phyloP scores from a whole-genome alignment of 306 rosid genomes.

The Quercus ilex region DNA sequence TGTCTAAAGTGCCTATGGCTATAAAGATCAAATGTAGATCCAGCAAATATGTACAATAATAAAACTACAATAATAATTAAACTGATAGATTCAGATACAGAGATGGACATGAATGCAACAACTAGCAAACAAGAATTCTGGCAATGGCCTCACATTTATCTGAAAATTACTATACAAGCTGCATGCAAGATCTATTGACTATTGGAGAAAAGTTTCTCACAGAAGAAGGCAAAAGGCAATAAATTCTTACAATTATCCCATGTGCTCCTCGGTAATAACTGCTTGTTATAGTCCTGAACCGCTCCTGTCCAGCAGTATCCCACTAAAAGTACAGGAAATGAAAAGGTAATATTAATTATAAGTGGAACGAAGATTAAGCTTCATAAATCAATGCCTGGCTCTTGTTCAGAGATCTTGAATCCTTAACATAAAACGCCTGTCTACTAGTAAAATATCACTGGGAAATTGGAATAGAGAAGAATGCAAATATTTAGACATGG shows the following conservation, averaged over 20 bases:
- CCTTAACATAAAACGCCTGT: not conserved
- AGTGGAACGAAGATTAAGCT: not conserved
- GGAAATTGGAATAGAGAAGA: not conserved
- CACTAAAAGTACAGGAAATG: constrained; percentile 49
- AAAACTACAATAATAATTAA: not conserved
- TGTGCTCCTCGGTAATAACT: constrained; percentile 98
- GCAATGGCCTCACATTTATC: not conserved
- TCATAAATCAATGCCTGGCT: not conserved
- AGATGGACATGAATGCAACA: not conserved
- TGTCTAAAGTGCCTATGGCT: too few species aligned
- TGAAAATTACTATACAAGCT: not conserved
- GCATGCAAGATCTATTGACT: not conserved
- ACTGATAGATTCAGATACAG: not conserved
- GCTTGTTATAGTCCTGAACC: constrained; percentile 97
- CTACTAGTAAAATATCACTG: not conserved
- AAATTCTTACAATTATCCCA: constrained; percentile 77
- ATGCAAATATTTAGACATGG: not conserved
- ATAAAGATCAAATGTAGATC: too few species aligned
- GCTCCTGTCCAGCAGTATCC: constrained; percentile 99
- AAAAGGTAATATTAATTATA: not conserved
- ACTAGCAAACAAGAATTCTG: not conserved
- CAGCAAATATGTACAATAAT: not conserved
- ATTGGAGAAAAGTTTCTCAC: not conserved
- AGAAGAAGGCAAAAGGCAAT: not conserved
- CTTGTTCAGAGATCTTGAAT: not conserved